Conservation (phyloP, 1,284 basidiomycete genomes). For the Tilletia indica region DNA sequence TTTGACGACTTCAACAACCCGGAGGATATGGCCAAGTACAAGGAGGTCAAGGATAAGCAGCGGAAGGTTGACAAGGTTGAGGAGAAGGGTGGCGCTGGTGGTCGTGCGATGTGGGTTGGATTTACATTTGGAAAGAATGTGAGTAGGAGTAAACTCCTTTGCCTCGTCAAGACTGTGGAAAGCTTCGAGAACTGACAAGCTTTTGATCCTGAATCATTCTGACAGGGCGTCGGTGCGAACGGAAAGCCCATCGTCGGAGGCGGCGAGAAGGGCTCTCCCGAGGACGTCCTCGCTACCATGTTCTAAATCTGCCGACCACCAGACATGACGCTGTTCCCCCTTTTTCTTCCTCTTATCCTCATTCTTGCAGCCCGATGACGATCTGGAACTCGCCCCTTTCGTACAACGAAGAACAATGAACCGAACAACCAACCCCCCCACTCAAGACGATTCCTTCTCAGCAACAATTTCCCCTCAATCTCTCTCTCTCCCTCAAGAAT, state of each 20-base stretch:
- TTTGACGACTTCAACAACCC: constrained; percentile 91
- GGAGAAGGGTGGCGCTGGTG: constrained; percentile 63
- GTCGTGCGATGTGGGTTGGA: constrained; percentile 75
- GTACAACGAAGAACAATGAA: too few relatives aligned
- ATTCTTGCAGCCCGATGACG: neutral
- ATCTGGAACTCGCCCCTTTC: neutral
- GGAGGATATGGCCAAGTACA: constrained; percentile 91
- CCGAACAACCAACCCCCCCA: too few relatives aligned
- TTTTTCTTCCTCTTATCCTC: neutral
- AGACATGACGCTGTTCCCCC: too few relatives aligned
- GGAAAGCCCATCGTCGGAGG: constrained; percentile 27
- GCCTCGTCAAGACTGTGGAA: neutral
- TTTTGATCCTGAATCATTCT: too few relatives aligned
- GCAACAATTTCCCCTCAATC: too few relatives aligned
- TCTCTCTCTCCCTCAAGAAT: too few relatives aligned
- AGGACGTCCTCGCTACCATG: constrained; percentile 46
- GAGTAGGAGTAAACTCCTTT: constrained; percentile 17
- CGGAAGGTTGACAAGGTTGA: constrained; percentile 81
- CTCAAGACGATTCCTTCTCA: too few relatives aligned
- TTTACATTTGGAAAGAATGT: constrained; percentile 73
- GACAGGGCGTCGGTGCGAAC: constrained; percentile 34
- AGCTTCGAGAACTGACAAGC: too few relatives aligned
- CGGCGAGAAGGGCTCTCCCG: constrained; percentile 18
- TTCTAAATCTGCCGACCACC: constrained; percentile 26
- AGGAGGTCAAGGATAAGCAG: constrained; percentile 95